Evolutionary conservation across 345 rosid species (phyloP).

Genomic region (Brassica incana): DNA sequence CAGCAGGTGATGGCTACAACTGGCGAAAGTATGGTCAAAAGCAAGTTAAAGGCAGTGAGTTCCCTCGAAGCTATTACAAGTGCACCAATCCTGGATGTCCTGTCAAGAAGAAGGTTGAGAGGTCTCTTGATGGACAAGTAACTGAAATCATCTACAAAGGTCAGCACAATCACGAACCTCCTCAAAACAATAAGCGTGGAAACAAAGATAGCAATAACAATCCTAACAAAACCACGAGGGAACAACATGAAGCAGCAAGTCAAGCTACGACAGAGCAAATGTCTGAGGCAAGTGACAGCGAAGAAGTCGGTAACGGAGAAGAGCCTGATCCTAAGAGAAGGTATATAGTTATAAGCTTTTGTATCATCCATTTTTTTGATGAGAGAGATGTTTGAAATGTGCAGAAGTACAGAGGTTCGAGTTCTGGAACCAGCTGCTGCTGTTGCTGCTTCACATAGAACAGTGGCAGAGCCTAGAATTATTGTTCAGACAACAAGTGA

Average conservation of each 20-base stretch:
- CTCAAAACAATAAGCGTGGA: slow-evolving; percentile 59
- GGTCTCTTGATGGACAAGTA: slow-evolving; percentile 76
- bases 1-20: slow-evolving; percentile 75
- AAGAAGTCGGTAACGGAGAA: slow-evolving; percentile 68
- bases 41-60: slow-evolving; percentile 88
- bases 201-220: slow-evolving; percentile 41
- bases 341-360: slow-evolving; percentile 38
- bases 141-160: slow-evolving; percentile 88
- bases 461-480: slow-evolving; percentile 76
- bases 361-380: not conserved
- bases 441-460: slow-evolving; percentile 52
- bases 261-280: slow-evolving; percentile 56
- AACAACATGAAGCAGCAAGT: slow-evolving; percentile 55
- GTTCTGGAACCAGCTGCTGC: slow-evolving; percentile 46
- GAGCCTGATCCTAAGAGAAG: slow-evolving; percentile 77
- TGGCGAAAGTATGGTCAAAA: slow-evolving; percentile 97
- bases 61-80: slow-evolving; percentile 86
- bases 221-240: slow-evolving; percentile 46
- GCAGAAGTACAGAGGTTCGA: slow-evolving; percentile 58
- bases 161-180: slow-evolving; percentile 75
- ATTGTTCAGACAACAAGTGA: slow-evolving; percentile 91
- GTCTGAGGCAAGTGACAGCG: slow-evolving; percentile 64
- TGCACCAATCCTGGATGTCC: slow-evolving; percentile 73
- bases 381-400: slow-evolving; percentile 8
- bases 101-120: slow-evolving; percentile 89